A percentile compares a stretch with the other conserved stretches of the same genome.
Conservation (phyloP, 208 protist species). For the Naegleria lovaniensis region DNA sequence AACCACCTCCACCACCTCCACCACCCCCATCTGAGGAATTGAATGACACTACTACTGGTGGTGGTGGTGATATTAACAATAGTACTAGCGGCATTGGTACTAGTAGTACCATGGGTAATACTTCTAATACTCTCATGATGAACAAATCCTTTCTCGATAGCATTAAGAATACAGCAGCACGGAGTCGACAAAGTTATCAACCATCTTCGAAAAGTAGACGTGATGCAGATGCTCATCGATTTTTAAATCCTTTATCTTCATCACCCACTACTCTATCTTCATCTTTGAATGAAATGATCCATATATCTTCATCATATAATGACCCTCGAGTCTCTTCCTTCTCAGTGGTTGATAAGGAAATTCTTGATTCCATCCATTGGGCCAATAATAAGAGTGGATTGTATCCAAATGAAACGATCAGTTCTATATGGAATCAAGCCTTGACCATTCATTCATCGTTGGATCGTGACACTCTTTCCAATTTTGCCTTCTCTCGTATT, state of each 20-base stretch:
- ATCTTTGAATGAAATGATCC: no score
- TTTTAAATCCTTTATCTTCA: background rate
- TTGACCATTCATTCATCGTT: background rate
- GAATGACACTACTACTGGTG: background rate
- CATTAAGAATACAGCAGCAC: background rate
- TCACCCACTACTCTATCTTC: background rate
- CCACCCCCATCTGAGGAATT: no score
- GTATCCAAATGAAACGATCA: background rate
- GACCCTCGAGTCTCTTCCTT: no score
- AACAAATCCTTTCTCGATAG: background rate
- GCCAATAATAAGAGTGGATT: background rate
- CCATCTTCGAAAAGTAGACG: background rate
- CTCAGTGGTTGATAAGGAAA: background rate
- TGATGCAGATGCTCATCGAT: background rate
- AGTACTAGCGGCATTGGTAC: no score
- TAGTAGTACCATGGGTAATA: no score
- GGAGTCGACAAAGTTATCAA: background rate
- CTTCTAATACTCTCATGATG: background rate
- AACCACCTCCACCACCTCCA: background rate
- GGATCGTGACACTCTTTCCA: no score
- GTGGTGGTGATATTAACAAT: no score
- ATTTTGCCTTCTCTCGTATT: background rate
- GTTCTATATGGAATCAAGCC: background rate
- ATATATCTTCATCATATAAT: no score
- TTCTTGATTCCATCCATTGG: background rate